These are phyloP conservation scores for Fomitopsis palustris DNA, from an alignment of 1,284 basidiomycete genomes.

Conservation along the genomic window DNA sequence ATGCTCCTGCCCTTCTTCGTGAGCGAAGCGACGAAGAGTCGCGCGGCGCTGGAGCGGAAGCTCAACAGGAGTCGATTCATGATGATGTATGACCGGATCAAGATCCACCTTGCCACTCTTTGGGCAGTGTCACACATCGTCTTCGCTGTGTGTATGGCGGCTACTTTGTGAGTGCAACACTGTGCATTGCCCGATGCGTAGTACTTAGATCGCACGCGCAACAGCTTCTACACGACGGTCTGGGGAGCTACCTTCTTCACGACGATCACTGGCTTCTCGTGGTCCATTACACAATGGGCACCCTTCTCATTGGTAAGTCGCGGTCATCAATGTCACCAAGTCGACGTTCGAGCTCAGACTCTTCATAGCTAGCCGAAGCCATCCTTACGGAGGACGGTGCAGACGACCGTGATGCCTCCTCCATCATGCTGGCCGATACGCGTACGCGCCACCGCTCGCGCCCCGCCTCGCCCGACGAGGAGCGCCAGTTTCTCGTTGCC, in stretches of 20 bases:
- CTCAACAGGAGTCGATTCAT: slow-evolving; percentile 20
- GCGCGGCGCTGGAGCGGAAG: slow-evolving; percentile 23
- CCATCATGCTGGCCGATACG: slow-evolving; percentile 48
- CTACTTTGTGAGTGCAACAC: slow-evolving; percentile 68
- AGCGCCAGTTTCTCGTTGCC: slow-evolving; percentile 31
- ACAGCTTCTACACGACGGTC: slow-evolving; percentile 63
- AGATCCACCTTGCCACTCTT: slow-evolving; percentile 60
- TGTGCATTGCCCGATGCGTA: neutral
- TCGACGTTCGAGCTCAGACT: neutral
- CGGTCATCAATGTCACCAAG: neutral
- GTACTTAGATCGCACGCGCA: neutral
- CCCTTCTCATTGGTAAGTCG: slow-evolving; percentile 68
- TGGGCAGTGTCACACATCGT: slow-evolving; percentile 77
- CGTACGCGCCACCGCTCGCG: slow-evolving; percentile 23
- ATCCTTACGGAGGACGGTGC: slow-evolving; percentile 54
- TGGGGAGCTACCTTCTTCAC: slow-evolving; percentile 63
- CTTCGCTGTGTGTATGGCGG: slow-evolving; percentile 67
- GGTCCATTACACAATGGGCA: slow-evolving; percentile 80
- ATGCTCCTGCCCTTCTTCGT: slow-evolving; percentile 75
- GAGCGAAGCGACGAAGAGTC: slow-evolving; percentile 24
- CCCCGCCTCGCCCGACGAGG: slow-evolving; percentile 20
- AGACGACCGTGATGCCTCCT: slow-evolving; percentile 35
- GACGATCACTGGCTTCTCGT: slow-evolving; percentile 69
- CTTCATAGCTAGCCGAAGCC: slow-evolving; percentile 61
- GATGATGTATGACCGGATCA: slow-evolving; percentile 32